Evolutionary conservation across 257 asterid genomes (phyloP).

Genomic region (Solanum neorickii): DNA sequence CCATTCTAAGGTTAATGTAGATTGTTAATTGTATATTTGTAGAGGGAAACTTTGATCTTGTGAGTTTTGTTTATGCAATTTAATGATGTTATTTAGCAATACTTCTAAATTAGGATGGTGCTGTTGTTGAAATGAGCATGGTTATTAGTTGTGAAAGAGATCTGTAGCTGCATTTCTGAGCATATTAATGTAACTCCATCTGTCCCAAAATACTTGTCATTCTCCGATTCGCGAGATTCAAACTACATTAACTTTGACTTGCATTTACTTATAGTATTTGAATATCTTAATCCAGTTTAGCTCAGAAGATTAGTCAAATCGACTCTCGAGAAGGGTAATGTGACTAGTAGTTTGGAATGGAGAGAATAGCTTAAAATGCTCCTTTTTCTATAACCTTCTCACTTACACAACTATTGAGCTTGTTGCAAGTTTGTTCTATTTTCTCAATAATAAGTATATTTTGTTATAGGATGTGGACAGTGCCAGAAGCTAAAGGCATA

Average conservation of each 20-base stretch:
- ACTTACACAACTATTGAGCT: neutral
- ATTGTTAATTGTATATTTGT: neutral
- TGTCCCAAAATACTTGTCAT: neutral
- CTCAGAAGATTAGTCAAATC: neutral
- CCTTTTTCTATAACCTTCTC: neutral
- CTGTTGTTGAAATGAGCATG: neutral
- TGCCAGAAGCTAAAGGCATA: slow-evolving; percentile 63
- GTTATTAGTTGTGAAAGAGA: neutral
- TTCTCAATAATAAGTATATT: neutral
- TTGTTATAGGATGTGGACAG: slow-evolving; percentile 71
- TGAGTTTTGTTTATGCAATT: neutral
- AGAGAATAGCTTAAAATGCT: neutral
- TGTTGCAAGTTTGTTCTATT: neutral
- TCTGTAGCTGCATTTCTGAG: neutral
- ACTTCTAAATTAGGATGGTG: neutral
- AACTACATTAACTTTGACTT: neutral
- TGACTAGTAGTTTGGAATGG: neutral
- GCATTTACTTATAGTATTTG: neutral
- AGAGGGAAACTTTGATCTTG: neutral
- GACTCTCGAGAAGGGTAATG: neutral
- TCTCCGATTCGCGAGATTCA: neutral
- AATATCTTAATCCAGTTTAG: neutral
- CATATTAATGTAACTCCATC: neutral
- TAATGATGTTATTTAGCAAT: neutral
- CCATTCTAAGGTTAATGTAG: neutral